Conservation (phyloP, 2,329 filamentous ascomycete species). For the Leptodontidium sp. region DNA sequence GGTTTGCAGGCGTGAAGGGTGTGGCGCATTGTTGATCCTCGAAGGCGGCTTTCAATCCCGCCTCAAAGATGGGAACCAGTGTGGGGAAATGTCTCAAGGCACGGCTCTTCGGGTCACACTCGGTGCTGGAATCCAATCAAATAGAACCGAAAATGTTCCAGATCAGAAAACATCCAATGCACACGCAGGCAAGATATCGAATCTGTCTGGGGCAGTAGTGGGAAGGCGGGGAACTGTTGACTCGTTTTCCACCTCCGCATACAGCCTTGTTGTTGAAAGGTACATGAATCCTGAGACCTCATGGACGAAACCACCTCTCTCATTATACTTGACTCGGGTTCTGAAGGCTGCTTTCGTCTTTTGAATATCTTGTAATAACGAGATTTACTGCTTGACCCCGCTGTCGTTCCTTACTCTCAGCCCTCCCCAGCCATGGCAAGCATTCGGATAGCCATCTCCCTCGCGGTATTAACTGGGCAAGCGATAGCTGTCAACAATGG, state of each 20-base stretch:
- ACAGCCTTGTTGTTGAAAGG: neutral
- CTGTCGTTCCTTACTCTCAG: neutral
- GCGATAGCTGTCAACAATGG: constrained; percentile 48
- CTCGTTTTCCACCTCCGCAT: neutral
- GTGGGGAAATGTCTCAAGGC: neutral
- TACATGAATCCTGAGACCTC: neutral
- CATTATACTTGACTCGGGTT: constrained; percentile 3
- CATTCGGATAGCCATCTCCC: neutral
- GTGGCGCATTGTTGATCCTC: neutral
- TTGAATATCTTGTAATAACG: neutral
- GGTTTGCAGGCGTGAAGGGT: too few species aligned
- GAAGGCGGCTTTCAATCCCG: neutral
- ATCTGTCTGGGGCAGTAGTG: neutral
- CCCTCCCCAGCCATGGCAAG: constrained; percentile 9
- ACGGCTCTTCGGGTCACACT: neutral
- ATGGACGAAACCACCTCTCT: constrained; percentile 15
- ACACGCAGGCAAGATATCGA: neutral
- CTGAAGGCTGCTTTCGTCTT: neutral
- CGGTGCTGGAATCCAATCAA: neutral
- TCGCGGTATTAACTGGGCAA: constrained; percentile 14
- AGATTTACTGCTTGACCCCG: neutral
- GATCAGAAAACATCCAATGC: too few species aligned
- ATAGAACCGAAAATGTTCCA: neutral
- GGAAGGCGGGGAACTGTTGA: neutral
- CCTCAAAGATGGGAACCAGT: neutral